Base-by-base conservation (phyloP, 2,329 filamentous ascomycete genomes). In the Penicillium sp. region DNA sequence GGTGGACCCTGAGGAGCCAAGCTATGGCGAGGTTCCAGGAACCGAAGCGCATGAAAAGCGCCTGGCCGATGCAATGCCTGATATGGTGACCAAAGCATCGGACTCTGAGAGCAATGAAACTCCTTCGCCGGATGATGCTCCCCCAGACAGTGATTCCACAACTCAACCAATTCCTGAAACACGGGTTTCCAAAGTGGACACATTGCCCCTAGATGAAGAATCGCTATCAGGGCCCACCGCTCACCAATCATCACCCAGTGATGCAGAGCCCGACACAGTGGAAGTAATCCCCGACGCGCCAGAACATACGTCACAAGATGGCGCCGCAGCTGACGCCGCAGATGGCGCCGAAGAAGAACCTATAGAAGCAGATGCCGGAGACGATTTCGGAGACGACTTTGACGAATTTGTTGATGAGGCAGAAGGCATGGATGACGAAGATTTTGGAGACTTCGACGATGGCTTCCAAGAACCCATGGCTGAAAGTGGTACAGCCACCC, bases 391-490 rank as follows among this genome's bases (percentile, higher is more conserved):
- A 52, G 87, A 86, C 54, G 79, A 82, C 29, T 82, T 82, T 70
- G 79, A 81, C 65, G 81, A 84, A 53, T 83, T 81, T 62, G 75
- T 78, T 58, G 78, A 82, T 65, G 81, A 81, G 47, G 79, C 79
- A 57, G 79, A 80, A 56, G 73, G 76, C 58, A 79, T 76, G 58
- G 78, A 74, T 55, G 79, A 81, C 64, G 80, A 81, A 65, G 81
- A 84, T 68, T 84, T 86, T 74, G 82, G 83, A 60, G 87, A 90
- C 68, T 90, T 90, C 75, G 86, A 87, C 69, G 77, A 81, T 62
- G 87, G 81, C 37, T 91, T 91, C 70, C 83, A 90, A 70, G 75
- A 76, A 56, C 75, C 74, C 42, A 66, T 67, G 57, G 61, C 59
- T 61, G 9, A 29, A 11, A 71, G 58, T 53, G 62, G 43, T 45